Percentiles rank a stretch among this genome's conserved stretches.
Evolutionary conservation across 805 yeast genomes (phyloP).

Genomic region (Scheffersomyces lignosus): DNA sequence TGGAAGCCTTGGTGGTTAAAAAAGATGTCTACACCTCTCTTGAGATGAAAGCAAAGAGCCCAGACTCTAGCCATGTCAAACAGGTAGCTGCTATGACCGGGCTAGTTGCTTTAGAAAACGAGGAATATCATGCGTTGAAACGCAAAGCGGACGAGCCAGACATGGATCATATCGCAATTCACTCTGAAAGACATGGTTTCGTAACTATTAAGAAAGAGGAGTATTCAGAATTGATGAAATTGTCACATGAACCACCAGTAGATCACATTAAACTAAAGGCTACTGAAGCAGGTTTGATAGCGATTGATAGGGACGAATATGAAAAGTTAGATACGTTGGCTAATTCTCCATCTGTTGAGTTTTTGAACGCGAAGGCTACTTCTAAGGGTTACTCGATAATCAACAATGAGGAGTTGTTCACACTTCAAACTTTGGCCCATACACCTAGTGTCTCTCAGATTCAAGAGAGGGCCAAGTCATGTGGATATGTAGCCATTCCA

Average conservation of each 20-base stretch:
- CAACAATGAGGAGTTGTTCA: constrained; percentile 4
- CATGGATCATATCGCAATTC: background rate
- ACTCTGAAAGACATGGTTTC: constrained; percentile 3
- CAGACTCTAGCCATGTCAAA: background rate
- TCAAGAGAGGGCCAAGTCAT: constrained; percentile 14
- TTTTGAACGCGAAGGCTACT: background rate
- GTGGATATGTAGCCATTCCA: constrained; percentile 13
- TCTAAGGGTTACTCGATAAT: constrained; percentile 5
- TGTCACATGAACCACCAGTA: constrained; percentile 22
- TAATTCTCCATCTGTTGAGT: background rate
- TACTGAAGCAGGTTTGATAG: constrained; percentile 8
- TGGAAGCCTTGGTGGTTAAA: background rate
- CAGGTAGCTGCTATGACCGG: background rate
- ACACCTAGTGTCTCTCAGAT: constrained; percentile 4
- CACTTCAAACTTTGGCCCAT: constrained; percentile 5
- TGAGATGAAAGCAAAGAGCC: background rate
- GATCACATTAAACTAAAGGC: constrained; percentile 26
- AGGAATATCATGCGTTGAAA: background rate
- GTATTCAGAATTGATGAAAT: constrained; percentile 4
- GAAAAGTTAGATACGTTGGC: background rate
- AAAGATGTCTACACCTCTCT: background rate
- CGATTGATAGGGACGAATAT: constrained; percentile 2
- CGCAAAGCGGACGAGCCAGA: background rate
- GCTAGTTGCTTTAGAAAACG: background rate
- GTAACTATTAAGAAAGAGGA: background rate